Evolutionary conservation across 306 rosid species (phyloP), one percentile per base, ranked within the genome.

Genomic region (Lagenaria siceraria): DNA sequence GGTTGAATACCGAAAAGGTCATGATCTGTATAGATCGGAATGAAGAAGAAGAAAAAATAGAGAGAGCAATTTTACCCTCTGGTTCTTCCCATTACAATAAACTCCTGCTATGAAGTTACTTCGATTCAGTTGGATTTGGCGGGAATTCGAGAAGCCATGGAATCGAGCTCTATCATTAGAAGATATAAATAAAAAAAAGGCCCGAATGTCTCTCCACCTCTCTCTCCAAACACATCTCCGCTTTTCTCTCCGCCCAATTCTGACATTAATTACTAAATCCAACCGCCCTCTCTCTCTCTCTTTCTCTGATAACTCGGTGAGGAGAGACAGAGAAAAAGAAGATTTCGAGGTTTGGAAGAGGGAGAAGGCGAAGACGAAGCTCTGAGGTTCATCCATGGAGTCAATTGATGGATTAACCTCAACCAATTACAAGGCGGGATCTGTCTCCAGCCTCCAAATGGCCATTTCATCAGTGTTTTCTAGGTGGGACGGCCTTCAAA

Each of bases 401-500:
- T 64, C 85, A 38, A 72, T 59, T 2, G 18, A 69, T 1, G 38
- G 52, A 29, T 76, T 56, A 15, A 56, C 24, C 21, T 24, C 60
- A 18, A 46, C 14, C 43, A 40, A 27, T 72, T 9, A 29, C 27
- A 73, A 48, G 63, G 22, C 25, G 17, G 80, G 83, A 71, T 59
- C 80, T 49, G 14, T 78, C 40, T 36, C 84, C 12, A 40, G 2
- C 22, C 78, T 83, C 69, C 5, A 38, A 49, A 82, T 81, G 25
- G 79, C 43, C 49, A 82, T 91, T 49, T 59, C 87, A 17, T 65
- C 69, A 76, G 85, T 92, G 85, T 87, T 92, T 66, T 88, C 97
- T 10, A 81, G 60, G 8, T 92, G 97, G 96, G 73, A 82, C 53
- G 96, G 91, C 55, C 96, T 90, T 76, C 93, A 92, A 84, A 79